Percentiles rank a stretch among this genome's conserved stretches.
These are phyloP conservation scores for Talaromyces liani DNA, from an alignment of 495 filamentous ascomycete genomes.

Conservation along the genomic window DNA sequence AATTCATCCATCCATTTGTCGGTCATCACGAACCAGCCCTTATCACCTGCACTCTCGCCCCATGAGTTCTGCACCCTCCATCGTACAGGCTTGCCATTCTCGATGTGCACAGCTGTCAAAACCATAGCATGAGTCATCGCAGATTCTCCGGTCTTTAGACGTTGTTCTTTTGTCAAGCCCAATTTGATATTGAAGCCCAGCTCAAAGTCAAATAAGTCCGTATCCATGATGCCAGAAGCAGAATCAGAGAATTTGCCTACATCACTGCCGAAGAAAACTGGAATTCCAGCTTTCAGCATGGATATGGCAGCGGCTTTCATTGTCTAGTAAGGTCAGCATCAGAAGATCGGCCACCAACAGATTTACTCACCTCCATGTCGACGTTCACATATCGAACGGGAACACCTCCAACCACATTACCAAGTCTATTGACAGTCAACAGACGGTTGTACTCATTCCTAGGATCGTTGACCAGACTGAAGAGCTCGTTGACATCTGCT, in stretches of 20 bases:
- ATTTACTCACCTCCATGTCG: constrained; percentile 44
- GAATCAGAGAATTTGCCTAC: constrained; percentile 72
- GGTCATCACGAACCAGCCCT: constrained; percentile 83
- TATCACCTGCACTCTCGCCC: constrained; percentile 56
- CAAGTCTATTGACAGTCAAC: constrained; percentile 68
- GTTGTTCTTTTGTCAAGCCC: constrained; percentile 63
- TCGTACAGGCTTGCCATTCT: constrained; percentile 54
- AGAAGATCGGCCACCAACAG: neutral
- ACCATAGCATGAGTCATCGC: constrained; percentile 92
- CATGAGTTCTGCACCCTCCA: constrained; percentile 87
- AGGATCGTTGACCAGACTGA: constrained; percentile 80
- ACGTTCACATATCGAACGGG: constrained; percentile 77
- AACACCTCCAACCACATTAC: constrained; percentile 67
- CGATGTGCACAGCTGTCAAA: constrained; percentile 72
- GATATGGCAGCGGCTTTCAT: constrained; percentile 66
- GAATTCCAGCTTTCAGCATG: constrained; percentile 67
- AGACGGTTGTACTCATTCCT: constrained; percentile 62
- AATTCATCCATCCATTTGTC: constrained; percentile 87
- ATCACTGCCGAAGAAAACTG: constrained; percentile 84
- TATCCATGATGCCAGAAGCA: constrained; percentile 66
- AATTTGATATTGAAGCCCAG: constrained; percentile 71
- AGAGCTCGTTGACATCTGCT: constrained; percentile 50
- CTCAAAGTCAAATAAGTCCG: constrained; percentile 61
- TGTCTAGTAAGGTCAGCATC: constrained; percentile 15
- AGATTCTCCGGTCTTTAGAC: constrained; percentile 62